Evolutionary conservation across 352 stramenopile genomes (phyloP).

Genomic region (Aphanomyces euteiches): DNA sequence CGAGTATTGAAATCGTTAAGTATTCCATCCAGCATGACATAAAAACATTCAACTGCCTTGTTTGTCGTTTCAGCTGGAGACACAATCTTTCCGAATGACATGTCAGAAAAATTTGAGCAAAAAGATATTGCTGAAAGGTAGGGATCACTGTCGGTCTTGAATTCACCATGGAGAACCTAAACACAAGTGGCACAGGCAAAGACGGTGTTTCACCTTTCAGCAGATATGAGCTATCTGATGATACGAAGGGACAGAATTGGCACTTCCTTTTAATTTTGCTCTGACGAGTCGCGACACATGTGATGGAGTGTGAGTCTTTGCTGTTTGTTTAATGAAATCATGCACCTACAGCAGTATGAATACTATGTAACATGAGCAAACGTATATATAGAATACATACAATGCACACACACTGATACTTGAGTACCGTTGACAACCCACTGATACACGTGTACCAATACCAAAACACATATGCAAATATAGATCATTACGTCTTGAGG

Average conservation of each 20-base stretch:
- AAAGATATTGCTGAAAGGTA: background rate
- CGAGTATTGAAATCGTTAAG: background rate
- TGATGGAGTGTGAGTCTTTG: background rate
- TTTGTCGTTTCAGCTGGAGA: background rate
- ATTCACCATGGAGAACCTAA: background rate
- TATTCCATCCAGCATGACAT: background rate
- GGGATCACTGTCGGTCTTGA: conserved; percentile 2
- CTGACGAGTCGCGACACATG: background rate
- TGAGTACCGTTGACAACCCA: background rate
- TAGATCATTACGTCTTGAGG: too few relatives aligned
- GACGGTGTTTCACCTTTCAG: background rate
- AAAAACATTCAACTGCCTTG: background rate
- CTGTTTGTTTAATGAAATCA: background rate
- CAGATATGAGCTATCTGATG: background rate
- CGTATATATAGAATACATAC: background rate
- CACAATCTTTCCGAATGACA: background rate
- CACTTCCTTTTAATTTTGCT: background rate
- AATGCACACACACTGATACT: too few relatives aligned
- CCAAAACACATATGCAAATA: background rate
- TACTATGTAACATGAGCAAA: background rate
- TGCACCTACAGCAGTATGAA: background rate
- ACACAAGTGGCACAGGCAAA: background rate
- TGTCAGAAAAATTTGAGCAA: background rate
- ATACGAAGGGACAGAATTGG: background rate
- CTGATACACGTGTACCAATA: conserved; percentile 3